A percentile compares a stretch with the other conserved stretches of the same genome.
Conservation (phyloP, 495 filamentous ascomycete species). For the Penicillium alfredii region DNA sequence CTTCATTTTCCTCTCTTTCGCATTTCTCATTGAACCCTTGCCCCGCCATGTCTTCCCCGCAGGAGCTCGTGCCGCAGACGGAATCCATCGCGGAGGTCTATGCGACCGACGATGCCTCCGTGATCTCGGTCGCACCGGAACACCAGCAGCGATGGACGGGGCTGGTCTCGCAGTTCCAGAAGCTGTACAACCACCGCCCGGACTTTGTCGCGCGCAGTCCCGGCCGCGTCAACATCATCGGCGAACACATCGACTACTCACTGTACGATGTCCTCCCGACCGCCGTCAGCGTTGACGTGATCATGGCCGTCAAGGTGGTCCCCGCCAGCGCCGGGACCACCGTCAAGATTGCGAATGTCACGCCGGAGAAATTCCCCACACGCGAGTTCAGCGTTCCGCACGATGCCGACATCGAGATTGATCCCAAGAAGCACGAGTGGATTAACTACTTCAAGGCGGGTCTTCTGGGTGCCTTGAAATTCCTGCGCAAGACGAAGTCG, state of each 20-base stretch:
- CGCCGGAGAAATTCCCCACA: constrained; percentile 66
- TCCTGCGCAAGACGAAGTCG: constrained; percentile 62
- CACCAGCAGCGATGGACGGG: constrained; percentile 59
- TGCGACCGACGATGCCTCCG: constrained; percentile 41
- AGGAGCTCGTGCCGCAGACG: constrained; percentile 44
- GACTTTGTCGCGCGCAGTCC: constrained; percentile 87
- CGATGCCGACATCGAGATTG: constrained; percentile 68
- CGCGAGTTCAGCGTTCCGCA: constrained; percentile 68
- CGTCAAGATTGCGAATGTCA: constrained; percentile 72
- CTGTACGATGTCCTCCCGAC: constrained; percentile 94
- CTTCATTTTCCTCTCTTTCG: neutral
- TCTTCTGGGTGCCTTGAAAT: constrained; percentile 69
- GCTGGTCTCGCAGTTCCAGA: constrained; percentile 65
- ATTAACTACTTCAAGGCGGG: constrained; percentile 98
- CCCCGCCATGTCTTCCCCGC: constrained; percentile 41
- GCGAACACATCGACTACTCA: constrained; percentile 98
- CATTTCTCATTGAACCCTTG: constrained; percentile 4
- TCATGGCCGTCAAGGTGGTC: constrained; percentile 73
- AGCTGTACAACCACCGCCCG: constrained; percentile 61
- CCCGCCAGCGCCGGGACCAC: constrained; percentile 36
- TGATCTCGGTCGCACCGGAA: constrained; percentile 29
- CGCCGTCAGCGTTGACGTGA: constrained; percentile 83
- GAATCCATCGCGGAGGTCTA: constrained; percentile 47
- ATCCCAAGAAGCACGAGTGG: constrained; percentile 84
- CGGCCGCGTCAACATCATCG: constrained; percentile 95